Evolutionary conservation across 1,284 basidiomycete species (phyloP).

Genomic region (Hypsizygus ulmarius): DNA sequence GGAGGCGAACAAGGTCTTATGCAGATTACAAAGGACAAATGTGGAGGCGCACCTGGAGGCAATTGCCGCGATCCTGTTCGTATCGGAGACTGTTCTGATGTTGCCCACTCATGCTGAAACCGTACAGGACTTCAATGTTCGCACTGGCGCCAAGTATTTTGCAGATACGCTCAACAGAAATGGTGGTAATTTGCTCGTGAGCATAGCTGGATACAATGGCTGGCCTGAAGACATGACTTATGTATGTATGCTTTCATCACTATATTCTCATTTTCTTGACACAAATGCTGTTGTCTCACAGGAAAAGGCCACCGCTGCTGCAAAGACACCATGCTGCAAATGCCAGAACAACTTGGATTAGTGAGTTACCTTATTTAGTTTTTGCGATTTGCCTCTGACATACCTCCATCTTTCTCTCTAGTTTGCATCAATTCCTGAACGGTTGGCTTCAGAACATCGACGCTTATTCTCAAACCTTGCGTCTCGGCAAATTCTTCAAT

Average conservation of each 20-base stretch:
- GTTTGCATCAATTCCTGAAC: constrained; percentile 75
- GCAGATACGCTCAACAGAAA: constrained; percentile 47
- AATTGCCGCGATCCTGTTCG: constrained; percentile 67
- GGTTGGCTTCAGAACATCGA: constrained; percentile 73
- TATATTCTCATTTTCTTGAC: too few species aligned
- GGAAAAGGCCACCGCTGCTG: constrained; percentile 60
- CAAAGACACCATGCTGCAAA: constrained; percentile 51
- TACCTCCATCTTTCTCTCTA: constrained; percentile 28
- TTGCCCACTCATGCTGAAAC: background rate
- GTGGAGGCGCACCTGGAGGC: constrained; percentile 57
- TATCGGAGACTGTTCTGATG: constrained; percentile 10
- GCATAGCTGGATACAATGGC: constrained; percentile 79
- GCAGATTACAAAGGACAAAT: constrained; percentile 84
- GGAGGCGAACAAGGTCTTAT: constrained; percentile 83
- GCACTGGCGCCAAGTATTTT: constrained; percentile 62
- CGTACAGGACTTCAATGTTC: constrained; percentile 65
- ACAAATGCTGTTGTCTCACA: constrained; percentile 24
- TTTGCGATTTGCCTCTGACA: background rate
- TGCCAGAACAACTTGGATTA: constrained; percentile 82
- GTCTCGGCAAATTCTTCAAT: constrained; percentile 71
- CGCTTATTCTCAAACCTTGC: constrained; percentile 43
- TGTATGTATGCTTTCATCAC: too few species aligned
- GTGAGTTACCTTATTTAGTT: constrained; percentile 36
- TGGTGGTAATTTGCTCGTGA: constrained; percentile 58
- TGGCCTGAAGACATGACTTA: constrained; percentile 66